phyloP scores from a whole-genome alignment of 2,329 filamentous ascomycete genomes.

The Plenodomus biglobosus region DNA sequence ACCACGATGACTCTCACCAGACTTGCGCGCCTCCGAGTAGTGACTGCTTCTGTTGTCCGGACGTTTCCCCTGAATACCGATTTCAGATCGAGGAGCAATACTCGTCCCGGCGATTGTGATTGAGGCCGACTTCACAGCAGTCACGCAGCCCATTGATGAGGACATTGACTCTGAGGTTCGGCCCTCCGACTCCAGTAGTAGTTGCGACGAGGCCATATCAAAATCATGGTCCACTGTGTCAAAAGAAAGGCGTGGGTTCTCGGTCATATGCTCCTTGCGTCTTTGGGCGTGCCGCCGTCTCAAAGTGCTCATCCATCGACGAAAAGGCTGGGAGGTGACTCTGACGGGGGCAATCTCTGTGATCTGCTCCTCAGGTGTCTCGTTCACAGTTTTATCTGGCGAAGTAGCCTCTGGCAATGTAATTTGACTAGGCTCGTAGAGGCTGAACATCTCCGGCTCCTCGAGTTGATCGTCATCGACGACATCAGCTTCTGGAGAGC shows the following conservation, averaged over 20 bases:
- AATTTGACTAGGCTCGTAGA: conserved; percentile 38
- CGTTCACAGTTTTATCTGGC: conserved; percentile 21
- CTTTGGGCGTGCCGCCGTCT: conserved; percentile 56
- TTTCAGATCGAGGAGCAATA: conserved; percentile 60
- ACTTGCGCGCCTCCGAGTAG: conserved; percentile 62
- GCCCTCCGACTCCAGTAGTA: conserved; percentile 31
- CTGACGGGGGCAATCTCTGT: neutral
- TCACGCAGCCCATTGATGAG: conserved; percentile 77
- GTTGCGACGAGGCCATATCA: conserved; percentile 8
- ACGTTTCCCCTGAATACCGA: conserved; percentile 63
- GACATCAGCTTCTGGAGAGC: conserved; percentile 13
- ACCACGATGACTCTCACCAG: conserved; percentile 58
- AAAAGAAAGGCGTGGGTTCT: conserved; percentile 39
- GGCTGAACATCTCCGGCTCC: conserved; percentile 26
- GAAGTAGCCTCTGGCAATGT: conserved; percentile 28
- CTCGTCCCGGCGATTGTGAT: conserved; percentile 75
- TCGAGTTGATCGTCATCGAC: conserved; percentile 17
- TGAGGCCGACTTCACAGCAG: conserved; percentile 78
- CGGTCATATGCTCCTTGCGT: conserved; percentile 42
- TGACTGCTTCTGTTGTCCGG: conserved; percentile 62
- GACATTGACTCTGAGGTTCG: conserved; percentile 60
- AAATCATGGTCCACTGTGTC: conserved; percentile 27
- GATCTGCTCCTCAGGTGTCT: conserved; percentile 7
- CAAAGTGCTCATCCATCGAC: conserved; percentile 72
- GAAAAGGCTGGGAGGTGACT: conserved; percentile 56